These are phyloP conservation scores for Pythium aristosporum DNA, from an alignment of 352 stramenopile species.

Conservation along the genomic window DNA sequence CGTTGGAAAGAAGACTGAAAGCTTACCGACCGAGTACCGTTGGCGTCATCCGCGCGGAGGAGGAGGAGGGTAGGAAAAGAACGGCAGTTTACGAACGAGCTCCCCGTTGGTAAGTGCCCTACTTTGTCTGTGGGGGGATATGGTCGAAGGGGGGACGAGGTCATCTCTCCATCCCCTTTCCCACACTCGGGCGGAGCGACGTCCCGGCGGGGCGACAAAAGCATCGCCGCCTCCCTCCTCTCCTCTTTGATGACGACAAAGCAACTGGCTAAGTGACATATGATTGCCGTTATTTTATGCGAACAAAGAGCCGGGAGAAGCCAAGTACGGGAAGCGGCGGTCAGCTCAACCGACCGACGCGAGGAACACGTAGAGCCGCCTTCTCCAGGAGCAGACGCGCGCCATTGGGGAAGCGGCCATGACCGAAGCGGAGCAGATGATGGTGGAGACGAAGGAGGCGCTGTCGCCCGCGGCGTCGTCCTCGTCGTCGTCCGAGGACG, in stretches of 20 bases:
- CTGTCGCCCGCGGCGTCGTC: conserved; percentile 3
- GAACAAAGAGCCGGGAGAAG: neutral
- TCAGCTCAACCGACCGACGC: neutral
- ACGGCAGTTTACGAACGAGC: conserved; percentile 8
- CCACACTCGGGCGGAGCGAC: neutral
- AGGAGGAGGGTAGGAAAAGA: neutral
- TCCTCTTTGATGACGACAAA: neutral
- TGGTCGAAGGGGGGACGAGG: conserved; percentile 1
- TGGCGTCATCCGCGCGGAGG: neutral
- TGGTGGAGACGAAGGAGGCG: conserved; percentile 10
- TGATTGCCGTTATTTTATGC: neutral
- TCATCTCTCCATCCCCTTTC: conserved; percentile 16
- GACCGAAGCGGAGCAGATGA: neutral
- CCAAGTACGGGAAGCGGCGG: neutral
- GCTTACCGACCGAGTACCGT: neutral
- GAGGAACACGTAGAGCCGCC: neutral
- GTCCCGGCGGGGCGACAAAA: conserved; percentile 7
- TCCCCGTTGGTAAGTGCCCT: conserved; percentile 1
- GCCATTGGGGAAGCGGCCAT: neutral
- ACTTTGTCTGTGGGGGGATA: neutral
- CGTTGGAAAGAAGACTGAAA: conserved; percentile 11
- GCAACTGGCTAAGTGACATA: neutral
- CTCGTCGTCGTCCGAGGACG: conserved; percentile 6
- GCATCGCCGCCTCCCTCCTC: neutral
- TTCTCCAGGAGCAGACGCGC: conserved; percentile 2